Base-by-base conservation (phyloP, 23 red algal species). In the Gracilaria vermiculophylla region DNA sequence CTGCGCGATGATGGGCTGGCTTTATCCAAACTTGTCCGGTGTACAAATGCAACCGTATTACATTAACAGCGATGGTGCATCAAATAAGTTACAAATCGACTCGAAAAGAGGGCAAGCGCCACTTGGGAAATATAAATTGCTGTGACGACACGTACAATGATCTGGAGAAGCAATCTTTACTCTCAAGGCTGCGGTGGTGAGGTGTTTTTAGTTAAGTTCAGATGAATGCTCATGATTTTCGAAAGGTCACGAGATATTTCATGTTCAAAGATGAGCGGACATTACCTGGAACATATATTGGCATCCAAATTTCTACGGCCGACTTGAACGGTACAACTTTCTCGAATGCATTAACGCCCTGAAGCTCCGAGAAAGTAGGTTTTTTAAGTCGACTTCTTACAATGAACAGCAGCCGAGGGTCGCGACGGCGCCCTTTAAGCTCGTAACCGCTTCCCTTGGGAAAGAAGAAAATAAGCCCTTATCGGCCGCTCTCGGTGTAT, bases 171-270 rank as follows among this genome's bases (percentile, higher is more conserved):
- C n/a, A n/a, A n/a, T n/a, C n/a, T n/a, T n/a, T n/a, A n/a, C n/a
- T n/a, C n/a, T n/a, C n/a, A 47, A 12, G 43, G 43, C 12, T 47
- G 1, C 29, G 29, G 3, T 24, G 17, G 25, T 25, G 35, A 34
- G 12, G 58, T 1, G 35, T 34, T 16, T 15, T 28, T 15, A 0
- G 20, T 6, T 34, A 64, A 64, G 58, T 64, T 64, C 27, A 64
- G 29, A 64, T 34, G 58, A 64, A 36, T 64, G 58, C 58, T 64
- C 35, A 34, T 64, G 5, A 64, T 64, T 34, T 35, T 64, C 28
- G 37, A 73, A 73, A 48, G 67, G 67, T 45, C 67, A 73, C 67
- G 67, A 73, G 36, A 48, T 48, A 73, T 73, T 73, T 73, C 67
- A 73, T 73, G 67, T 73, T 73, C 40, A 73, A 48, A 42, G 36